Evolutionary conservation across 371 early-diverging fungal genomes (phyloP).

Genomic region (Fennellomyces sp.): DNA sequence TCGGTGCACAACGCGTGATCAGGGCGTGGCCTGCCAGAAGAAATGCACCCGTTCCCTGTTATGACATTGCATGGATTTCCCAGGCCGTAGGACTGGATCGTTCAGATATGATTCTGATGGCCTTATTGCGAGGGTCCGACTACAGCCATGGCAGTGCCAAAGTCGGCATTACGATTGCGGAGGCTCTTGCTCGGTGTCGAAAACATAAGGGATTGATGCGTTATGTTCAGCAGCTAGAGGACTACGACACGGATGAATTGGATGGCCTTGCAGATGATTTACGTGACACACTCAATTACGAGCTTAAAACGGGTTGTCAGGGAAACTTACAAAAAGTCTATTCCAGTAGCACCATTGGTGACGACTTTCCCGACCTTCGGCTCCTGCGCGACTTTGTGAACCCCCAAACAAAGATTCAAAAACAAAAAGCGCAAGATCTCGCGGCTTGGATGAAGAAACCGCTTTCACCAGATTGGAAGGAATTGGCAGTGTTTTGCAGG

Average conservation of each 20-base stretch:
- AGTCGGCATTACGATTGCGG: conserved; percentile 30
- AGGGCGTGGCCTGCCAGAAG: conserved; percentile 30
- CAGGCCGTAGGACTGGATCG: conserved; percentile 27
- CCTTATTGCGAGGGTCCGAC: conserved; percentile 37
- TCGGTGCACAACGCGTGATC: conserved; percentile 39
- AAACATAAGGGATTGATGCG: conserved; percentile 24
- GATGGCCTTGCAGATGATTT: neutral
- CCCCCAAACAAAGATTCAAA: neutral
- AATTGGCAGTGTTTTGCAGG: conserved; percentile 13
- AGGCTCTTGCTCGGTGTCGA: conserved; percentile 28
- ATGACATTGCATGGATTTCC: conserved; percentile 28
- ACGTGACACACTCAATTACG: neutral
- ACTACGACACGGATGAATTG: neutral
- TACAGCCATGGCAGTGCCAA: conserved; percentile 31
- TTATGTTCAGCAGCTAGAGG: conserved; percentile 9
- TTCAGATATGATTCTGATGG: conserved; percentile 46
- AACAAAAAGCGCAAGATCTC: neutral
- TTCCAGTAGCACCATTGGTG: neutral
- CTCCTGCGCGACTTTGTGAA: neutral
- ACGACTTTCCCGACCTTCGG: conserved; percentile 5
- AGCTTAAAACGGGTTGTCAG: neutral
- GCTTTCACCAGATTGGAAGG: neutral
- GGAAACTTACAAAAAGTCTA: neutral
- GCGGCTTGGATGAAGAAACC: neutral
- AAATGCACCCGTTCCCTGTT: conserved; percentile 17